A percentile compares a stretch with the other conserved stretches of the same genome.
Evolutionary conservation across 805 yeast species (phyloP).

Genomic region (Metahyphopichia silvanorum): DNA sequence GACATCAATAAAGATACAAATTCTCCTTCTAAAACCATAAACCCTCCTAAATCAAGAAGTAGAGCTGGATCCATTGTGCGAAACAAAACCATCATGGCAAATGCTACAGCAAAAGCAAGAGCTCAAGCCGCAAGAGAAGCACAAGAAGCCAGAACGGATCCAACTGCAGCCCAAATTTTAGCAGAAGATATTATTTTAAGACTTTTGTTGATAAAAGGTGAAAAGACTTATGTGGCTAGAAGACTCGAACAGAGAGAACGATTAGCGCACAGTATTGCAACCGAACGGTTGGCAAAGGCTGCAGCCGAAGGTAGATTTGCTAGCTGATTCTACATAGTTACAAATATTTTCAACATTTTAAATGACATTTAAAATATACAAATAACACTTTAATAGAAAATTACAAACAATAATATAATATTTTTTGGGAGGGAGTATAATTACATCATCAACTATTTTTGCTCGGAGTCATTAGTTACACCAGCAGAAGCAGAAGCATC

Average conservation of each 20-base stretch:
- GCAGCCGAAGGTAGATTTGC: slow-evolving; percentile 40
- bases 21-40: background rate
- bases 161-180: slow-evolving; percentile 35
- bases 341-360: background rate
- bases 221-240: slow-evolving; percentile 53
- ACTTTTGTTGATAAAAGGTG: slow-evolving; percentile 63
- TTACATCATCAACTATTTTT: background rate
- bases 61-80: slow-evolving; percentile 54
- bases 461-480: background rate
- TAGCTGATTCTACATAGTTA: background rate
- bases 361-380: background rate
- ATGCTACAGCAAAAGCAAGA: slow-evolving; percentile 59
- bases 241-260: slow-evolving; percentile 62
- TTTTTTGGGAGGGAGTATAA: background rate
- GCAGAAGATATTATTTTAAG: slow-evolving; percentile 73
- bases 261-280: slow-evolving; percentile 51
- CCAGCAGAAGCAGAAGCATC: slow-evolving; percentile 2
- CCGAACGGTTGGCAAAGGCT: slow-evolving; percentile 48
- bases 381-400: background rate
- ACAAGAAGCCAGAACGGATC: slow-evolving; percentile 39
- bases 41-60: slow-evolving; percentile 11
- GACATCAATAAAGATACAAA: slow-evolving; percentile 12
- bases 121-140: slow-evolving; percentile 45
- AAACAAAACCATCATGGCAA: slow-evolving; percentile 66
- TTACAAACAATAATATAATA: slow-evolving; percentile 1